Percentiles rank a stretch among this genome's conserved stretches.
Conservation (phyloP, 805 yeast species). For the Candida andamanensis region DNA sequence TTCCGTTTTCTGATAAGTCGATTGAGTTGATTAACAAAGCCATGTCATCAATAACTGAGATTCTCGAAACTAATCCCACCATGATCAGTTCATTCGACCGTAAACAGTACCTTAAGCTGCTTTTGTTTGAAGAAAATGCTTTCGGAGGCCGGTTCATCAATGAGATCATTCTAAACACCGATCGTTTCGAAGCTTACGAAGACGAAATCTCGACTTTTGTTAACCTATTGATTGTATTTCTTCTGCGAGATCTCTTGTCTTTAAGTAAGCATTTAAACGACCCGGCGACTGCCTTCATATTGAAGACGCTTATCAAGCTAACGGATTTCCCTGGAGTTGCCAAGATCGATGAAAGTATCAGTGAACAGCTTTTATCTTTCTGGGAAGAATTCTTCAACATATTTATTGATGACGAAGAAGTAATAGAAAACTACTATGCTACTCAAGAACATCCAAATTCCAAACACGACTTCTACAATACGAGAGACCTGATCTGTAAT, state of each 20-base stretch:
- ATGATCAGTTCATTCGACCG: constrained; percentile 22
- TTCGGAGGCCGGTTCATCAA: constrained; percentile 44
- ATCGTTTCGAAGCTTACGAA: constrained; percentile 19
- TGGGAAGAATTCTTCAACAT: constrained; percentile 67
- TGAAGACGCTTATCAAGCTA: constrained; percentile 46
- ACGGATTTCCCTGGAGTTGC: constrained; percentile 57
- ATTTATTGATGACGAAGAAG: constrained; percentile 45
- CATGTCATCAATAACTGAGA: constrained; percentile 36
- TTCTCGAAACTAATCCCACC: constrained; percentile 42
- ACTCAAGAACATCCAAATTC: constrained; percentile 11
- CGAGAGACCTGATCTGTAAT: constrained; percentile 35
- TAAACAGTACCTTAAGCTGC: constrained; percentile 19
- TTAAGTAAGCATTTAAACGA: constrained; percentile 37
- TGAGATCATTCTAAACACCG: constrained; percentile 23
- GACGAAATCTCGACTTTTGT: constrained; percentile 41
- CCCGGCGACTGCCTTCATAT: constrained; percentile 31
- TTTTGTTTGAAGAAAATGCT: constrained; percentile 35
- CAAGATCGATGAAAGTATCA: constrained; percentile 51
- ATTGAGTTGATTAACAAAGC: constrained; percentile 19
- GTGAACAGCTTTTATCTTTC: constrained; percentile 50
- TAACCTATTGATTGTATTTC: constrained; percentile 39
- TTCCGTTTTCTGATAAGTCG: constrained; percentile 6
- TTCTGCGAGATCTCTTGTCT: constrained; percentile 43
- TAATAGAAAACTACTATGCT: constrained; percentile 18
- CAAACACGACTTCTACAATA: constrained; percentile 11